These are phyloP conservation scores for Aurantiochytrium sp. DNA, from an alignment of 108 stramenopile genomes.

Conservation along the genomic window DNA sequence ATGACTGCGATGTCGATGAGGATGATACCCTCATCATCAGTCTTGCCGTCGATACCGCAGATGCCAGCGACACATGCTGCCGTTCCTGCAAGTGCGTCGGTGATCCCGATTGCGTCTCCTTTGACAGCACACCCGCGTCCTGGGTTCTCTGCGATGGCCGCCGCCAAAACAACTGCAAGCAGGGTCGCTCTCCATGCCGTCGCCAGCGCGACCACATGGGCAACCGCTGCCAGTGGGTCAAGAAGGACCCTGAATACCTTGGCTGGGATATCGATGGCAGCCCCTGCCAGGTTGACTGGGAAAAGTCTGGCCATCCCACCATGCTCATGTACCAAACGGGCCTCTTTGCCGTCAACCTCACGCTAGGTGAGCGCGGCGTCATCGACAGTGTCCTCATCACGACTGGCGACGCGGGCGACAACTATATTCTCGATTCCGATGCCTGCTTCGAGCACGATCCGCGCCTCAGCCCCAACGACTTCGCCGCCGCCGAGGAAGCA, in stretches of 20 bases:
- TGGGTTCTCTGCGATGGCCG: slow-evolving; percentile 16
- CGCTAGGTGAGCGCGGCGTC: slow-evolving; percentile 2
- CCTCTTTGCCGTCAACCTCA: neutral
- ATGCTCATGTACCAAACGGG: neutral
- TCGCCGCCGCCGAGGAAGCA: neutral
- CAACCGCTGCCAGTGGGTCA: neutral
- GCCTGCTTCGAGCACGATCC: neutral
- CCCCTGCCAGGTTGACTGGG: slow-evolving; percentile 18
- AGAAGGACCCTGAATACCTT: neutral
- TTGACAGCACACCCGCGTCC: neutral
- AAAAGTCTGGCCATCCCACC: neutral
- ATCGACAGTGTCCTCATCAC: neutral
- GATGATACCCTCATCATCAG: neutral
- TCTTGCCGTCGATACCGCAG: neutral
- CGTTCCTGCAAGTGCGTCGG: neutral
- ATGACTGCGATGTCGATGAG: neutral
- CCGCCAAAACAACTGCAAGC: neutral
- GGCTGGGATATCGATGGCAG: neutral
- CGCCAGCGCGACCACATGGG: slow-evolving; percentile 10
- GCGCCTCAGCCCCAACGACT: neutral
- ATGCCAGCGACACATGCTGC: neutral
- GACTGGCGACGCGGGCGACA: neutral
- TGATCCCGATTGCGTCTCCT: neutral
- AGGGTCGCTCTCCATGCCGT: neutral
- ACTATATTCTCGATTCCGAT: neutral